phyloP scores from a whole-genome alignment of 768 basidiomycete genomes.

The Podaxis rugospora region DNA sequence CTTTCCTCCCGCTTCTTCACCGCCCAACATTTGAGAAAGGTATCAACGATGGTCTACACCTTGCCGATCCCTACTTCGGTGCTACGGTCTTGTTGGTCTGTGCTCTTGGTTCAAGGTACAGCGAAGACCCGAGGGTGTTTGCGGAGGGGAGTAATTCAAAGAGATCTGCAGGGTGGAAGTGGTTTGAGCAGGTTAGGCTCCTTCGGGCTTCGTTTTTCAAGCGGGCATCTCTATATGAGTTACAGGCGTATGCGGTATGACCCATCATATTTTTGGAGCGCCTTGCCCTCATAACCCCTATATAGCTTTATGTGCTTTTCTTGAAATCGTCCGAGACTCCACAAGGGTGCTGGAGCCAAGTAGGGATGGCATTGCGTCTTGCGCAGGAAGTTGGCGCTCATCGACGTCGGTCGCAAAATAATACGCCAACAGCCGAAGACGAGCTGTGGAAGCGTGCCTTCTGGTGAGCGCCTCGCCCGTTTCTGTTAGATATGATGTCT shows the following conservation, averaged over 20 bases:
- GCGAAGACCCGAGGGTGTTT: conserved; percentile 59
- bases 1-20: conserved; percentile 64
- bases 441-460: conserved; percentile 75
- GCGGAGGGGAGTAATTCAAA: conserved; percentile 38
- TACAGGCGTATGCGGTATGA: conserved; percentile 65
- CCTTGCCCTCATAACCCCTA: background rate
- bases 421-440: conserved; percentile 44
- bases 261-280: background rate
- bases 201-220: conserved; percentile 55
- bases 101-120: conserved; percentile 58
- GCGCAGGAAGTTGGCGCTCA: conserved; percentile 78
- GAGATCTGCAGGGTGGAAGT: conserved; percentile 56
- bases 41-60: conserved; percentile 45
- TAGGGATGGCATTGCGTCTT: conserved; percentile 65
- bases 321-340: conserved; percentile 43
- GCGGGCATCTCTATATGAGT: conserved; percentile 61
- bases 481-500: background rate
- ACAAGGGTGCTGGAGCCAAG: conserved; percentile 57
- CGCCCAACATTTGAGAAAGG: conserved; percentile 60
- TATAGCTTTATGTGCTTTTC: conserved; percentile 45
- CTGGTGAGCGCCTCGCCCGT: conserved; percentile 31
- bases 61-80: conserved; percentile 45
- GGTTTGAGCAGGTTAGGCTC: conserved; percentile 61
- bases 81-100: conserved; percentile 55
- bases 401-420: conserved; percentile 28